A percentile compares a stretch with the other conserved stretches of the same genome.
These are phyloP conservation scores for Magnolia changhungtana DNA, from an alignment of 164 flowering plant species.

Conservation along the genomic window DNA sequence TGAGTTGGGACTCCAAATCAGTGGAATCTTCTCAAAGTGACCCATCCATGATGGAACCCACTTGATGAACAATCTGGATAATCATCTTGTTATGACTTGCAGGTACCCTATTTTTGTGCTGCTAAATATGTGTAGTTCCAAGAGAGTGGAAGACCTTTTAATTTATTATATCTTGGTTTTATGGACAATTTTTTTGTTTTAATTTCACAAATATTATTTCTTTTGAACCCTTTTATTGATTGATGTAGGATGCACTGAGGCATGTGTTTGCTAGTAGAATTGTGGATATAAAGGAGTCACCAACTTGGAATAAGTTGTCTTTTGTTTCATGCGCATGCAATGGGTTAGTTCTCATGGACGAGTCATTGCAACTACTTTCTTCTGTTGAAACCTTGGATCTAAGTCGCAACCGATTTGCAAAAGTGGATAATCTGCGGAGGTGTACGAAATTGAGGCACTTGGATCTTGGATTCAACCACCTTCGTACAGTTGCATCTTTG, in stretches of 20 bases:
- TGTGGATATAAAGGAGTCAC: slow-evolving; percentile 72
- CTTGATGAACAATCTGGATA: not conserved
- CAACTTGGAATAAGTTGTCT: slow-evolving; percentile 76
- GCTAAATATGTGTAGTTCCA: not conserved
- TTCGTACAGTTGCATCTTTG: slow-evolving; percentile 54
- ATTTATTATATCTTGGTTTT: not conserved
- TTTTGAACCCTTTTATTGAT: not conserved
- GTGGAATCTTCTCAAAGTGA: not conserved
- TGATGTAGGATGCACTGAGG: slow-evolving; percentile 77
- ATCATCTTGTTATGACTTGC: not conserved
- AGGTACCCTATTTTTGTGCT: not conserved
- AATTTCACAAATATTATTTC: no score
- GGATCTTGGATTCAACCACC: slow-evolving; percentile 92
- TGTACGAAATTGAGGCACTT: slow-evolving; percentile 72
- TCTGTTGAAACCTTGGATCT: slow-evolving; percentile 87
- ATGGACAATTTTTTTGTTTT: not conserved
- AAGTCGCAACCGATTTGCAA: slow-evolving; percentile 84
- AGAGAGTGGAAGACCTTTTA: not conserved
- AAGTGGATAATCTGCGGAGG: slow-evolving; percentile 74
- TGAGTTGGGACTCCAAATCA: not conserved
- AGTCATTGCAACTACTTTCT: slow-evolving; percentile 91
- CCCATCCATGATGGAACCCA: not conserved
- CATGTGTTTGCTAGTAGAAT: slow-evolving; percentile 96
- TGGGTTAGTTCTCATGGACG: slow-evolving; percentile 85
- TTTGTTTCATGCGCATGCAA: slow-evolving; percentile 88